A percentile compares a stretch with the other conserved stretches of the same genome.
Conservation (phyloP, 495 filamentous ascomycete species). For the Annulohypoxylon moriforme region DNA sequence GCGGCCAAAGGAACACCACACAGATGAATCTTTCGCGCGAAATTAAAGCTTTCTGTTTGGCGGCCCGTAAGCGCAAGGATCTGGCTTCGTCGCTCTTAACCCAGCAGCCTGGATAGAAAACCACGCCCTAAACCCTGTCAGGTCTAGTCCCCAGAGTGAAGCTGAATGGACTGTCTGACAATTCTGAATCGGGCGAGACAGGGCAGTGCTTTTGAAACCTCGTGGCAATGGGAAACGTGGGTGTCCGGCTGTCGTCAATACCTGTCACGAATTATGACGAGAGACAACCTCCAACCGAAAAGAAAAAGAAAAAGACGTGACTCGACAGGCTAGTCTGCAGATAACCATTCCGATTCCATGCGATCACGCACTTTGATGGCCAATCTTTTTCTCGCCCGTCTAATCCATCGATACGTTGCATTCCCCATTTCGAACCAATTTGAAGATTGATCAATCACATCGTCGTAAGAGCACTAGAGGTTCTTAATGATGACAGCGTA, state of each 20-base stretch:
- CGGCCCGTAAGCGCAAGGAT: conserved; percentile 44
- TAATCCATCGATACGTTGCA: conserved; percentile 35
- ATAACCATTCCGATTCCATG: conserved; percentile 32
- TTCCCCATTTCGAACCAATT: conserved; percentile 36
- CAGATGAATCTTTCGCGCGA: conserved; percentile 34
- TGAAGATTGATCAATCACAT: conserved; percentile 43
- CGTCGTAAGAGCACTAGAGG: conserved; percentile 12
- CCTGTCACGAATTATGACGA: conserved; percentile 36
- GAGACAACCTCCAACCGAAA: conserved; percentile 1
- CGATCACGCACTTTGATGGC: conserved; percentile 25
- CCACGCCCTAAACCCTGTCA: conserved; percentile 40
- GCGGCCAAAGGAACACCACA: conserved; percentile 44
- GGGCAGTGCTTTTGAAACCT: conserved; percentile 35
- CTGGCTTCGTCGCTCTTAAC: conserved; percentile 25
- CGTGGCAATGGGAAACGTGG: conserved; percentile 32
- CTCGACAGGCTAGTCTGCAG: conserved; percentile 16
- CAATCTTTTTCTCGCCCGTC: conserved; percentile 27
- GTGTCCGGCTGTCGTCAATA: conserved; percentile 33
- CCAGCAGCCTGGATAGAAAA: conserved; percentile 47
- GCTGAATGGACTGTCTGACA: conserved; percentile 37
- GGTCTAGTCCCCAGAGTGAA: conserved; percentile 22
- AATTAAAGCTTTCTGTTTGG: conserved; percentile 41
- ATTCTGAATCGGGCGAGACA: conserved; percentile 35
- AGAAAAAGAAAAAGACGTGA: conserved; percentile 21
- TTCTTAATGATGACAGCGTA: conserved; percentile 12